Base-by-base conservation (phyloP, 495 filamentous ascomycete species). In the Podospora appendiculata region DNA sequence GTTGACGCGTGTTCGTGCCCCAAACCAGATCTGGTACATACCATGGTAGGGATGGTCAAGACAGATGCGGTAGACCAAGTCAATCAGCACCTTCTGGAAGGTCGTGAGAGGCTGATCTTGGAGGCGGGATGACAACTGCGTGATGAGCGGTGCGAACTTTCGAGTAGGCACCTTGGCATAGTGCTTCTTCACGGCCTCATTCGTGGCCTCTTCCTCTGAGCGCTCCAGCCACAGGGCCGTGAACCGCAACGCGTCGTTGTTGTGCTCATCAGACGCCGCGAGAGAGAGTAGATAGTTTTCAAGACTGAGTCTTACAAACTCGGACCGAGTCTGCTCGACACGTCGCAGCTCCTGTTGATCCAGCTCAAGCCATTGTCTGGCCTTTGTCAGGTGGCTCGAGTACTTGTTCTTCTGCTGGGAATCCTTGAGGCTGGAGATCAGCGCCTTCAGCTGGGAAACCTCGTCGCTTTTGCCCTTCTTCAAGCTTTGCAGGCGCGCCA, bases 141-240 rank as follows among this genome's bases (percentile, higher is more conserved):
- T 99, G 86, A 95, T 95, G 51, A 97, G 69, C 14, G 87, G 70
- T 1, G 88, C 93, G 63, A 99, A 96, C 56, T 99, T 99, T 39
- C 87, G 76, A 46, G 87, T 95, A 14, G 90, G 84, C 1, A 97
- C 93, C 42, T 80, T 71, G 16, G 67, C 54, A 40, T 97, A 75
- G 59, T 88, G 73, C 57, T 77, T 79, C 41, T 72, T 76, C 19
- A 94, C 91, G 4, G 88, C 86, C 33, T 77, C 73, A 58, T 96
- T 96, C 4, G 88, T 85, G 34, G 82, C 79, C 4, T 78, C 66
- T 53, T 81, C 81, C 17, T 81, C 80, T 1, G 86, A 85, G 44
- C 91, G 79, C 60, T 95, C 89, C 18, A 97, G 76, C 93, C 93
- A 99, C 9, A 99, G 69, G 8, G 94, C 87, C 55, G 90, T 91